phyloP scores from a whole-genome alignment of 345 rosid species.

The Pistacia vera region DNA sequence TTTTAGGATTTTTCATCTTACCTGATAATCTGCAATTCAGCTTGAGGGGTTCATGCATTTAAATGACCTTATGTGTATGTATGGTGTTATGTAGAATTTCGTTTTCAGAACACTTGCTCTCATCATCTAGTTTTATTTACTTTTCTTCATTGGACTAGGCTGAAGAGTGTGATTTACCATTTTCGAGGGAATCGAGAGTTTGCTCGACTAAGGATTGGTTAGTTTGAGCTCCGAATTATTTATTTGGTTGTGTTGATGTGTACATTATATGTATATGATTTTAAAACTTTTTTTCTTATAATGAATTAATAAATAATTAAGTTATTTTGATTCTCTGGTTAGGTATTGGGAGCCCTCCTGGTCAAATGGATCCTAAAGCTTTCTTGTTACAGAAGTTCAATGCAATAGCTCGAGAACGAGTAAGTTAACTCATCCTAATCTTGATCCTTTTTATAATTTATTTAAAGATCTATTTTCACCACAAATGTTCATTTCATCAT shows the following conservation, averaged over 20 bases:
- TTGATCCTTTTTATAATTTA: neutral
- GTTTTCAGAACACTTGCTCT: neutral
- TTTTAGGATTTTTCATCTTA: neutral
- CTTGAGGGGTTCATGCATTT: neutral
- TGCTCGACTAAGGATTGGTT: constrained; percentile 86
- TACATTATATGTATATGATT: no score
- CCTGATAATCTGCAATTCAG: neutral
- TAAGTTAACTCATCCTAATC: constrained; percentile 26
- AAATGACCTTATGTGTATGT: neutral
- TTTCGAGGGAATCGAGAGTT: constrained; percentile 80
- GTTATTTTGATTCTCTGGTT: neutral
- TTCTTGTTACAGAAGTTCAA: constrained; percentile 87
- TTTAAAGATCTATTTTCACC: neutral
- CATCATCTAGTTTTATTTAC: neutral
- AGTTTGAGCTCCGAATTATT: constrained; percentile 23
- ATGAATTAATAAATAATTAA: neutral
- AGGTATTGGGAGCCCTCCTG: constrained; percentile 91
- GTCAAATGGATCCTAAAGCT: constrained; percentile 99
- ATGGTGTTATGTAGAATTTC: neutral
- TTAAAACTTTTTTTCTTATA: no score
- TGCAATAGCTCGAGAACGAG: constrained; percentile 56
- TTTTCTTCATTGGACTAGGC: constrained; percentile 33
- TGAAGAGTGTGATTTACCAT: constrained; percentile 74
- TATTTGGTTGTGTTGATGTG: neutral
- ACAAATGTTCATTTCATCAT: neutral